Evolutionary conservation across 1,139 yeast species (phyloP).

Genomic region (Zygosaccharomyces sapae): DNA sequence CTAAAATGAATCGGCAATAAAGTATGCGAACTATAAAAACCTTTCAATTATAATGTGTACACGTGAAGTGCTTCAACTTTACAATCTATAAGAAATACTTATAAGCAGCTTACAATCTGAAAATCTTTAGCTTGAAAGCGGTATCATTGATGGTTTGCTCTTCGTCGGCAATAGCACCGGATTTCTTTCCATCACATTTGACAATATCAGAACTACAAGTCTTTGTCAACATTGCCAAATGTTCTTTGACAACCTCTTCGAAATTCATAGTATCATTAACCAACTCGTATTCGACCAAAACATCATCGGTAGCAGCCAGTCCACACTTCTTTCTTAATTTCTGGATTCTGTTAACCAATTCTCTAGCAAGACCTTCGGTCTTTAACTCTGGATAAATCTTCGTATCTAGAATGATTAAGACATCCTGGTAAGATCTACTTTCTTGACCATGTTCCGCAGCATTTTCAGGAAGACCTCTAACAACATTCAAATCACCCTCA

Average conservation of each 20-base stretch:
- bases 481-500: constrained; percentile 82
- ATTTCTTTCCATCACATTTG: constrained; percentile 37
- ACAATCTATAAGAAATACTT: constrained; percentile 6
- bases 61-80: constrained; percentile 4
- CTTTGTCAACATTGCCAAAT: constrained; percentile 67
- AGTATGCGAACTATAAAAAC: background rate
- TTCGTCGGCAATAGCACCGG: constrained; percentile 72
- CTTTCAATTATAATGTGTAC: background rate
- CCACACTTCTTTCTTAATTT: constrained; percentile 97
- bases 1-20: too few species aligned
- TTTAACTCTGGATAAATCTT: constrained; percentile 82
- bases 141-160: constrained; percentile 89
- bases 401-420: constrained; percentile 81
- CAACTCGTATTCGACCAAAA: constrained; percentile 74
- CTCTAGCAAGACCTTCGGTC: constrained; percentile 95
- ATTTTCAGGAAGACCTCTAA: constrained; percentile 77
- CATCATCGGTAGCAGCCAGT: constrained; percentile 91
- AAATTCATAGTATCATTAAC: constrained; percentile 68
- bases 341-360: constrained; percentile 93
- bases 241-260: constrained; percentile 56
- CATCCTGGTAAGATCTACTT: constrained; percentile 83
- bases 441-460: constrained; percentile 67
- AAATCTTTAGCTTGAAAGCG: constrained; percentile 70
- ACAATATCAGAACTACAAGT: constrained; percentile 55
- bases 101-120: constrained; percentile 40